A percentile compares a stretch with the other conserved stretches of the same genome.
Evolutionary conservation across 1,284 basidiomycete genomes (phyloP).

Genomic region (Fomitopsis schrenkii): DNA sequence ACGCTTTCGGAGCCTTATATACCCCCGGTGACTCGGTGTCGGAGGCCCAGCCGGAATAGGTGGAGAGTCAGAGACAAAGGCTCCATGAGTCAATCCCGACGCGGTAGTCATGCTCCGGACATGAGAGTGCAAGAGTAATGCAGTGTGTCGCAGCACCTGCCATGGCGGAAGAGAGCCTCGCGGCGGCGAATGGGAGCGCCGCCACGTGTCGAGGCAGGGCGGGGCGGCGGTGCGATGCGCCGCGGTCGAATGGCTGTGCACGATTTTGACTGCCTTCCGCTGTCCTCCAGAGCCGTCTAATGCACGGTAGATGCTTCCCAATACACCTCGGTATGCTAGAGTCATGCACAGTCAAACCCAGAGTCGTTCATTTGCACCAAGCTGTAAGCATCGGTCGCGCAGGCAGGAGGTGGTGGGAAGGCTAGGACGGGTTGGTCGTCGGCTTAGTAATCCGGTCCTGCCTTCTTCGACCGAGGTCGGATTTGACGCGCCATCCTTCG

Average conservation of each 20-base stretch:
- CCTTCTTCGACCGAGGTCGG: no score
- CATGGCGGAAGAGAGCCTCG: background rate
- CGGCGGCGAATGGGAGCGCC: background rate
- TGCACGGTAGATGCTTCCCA: background rate
- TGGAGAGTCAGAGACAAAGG: background rate
- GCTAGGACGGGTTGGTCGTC: no score
- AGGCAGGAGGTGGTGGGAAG: no score
- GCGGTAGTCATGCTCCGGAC: background rate
- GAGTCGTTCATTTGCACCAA: no score
- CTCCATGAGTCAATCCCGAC: background rate
- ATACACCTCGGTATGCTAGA: background rate
- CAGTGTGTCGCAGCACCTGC: background rate
- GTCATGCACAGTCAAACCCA: background rate
- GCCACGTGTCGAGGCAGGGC: background rate
- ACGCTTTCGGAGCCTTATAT: slow-evolving; percentile 7
- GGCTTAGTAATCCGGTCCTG: no score
- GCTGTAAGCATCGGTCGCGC: no score
- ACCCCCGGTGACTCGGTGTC: slow-evolving; percentile 9
- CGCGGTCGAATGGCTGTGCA: background rate
- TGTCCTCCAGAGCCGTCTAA: background rate
- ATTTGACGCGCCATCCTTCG: no score
- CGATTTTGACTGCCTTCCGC: background rate
- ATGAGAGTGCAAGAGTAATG: background rate
- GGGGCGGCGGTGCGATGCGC: background rate
- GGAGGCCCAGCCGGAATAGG: background rate